phyloP scores from a whole-genome alignment of 2,329 filamentous ascomycete genomes.

The Seiridium cupressi region DNA sequence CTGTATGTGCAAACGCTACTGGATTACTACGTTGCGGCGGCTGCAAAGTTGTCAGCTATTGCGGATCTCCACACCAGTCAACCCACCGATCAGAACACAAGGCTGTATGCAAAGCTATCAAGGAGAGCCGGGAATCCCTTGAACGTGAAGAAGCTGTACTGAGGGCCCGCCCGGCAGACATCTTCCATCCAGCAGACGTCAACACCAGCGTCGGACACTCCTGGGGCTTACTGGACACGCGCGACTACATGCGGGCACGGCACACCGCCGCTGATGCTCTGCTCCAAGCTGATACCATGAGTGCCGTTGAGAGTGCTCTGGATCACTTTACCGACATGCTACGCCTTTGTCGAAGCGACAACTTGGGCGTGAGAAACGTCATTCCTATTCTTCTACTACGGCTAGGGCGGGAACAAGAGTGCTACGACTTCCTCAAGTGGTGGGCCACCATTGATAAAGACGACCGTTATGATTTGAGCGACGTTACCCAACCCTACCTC shows the following conservation, averaged over 20 bases:
- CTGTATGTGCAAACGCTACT: neutral
- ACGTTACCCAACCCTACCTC: constrained; percentile 25
- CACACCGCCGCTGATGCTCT: constrained; percentile 31
- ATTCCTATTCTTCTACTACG: constrained; percentile 42
- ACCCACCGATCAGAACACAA: constrained; percentile 37
- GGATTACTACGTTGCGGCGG: constrained; percentile 34
- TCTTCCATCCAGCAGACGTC: constrained; percentile 24
- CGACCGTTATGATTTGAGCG: constrained; percentile 31
- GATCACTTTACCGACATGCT: constrained; percentile 42
- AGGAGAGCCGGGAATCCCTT: constrained; percentile 24
- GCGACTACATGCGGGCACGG: constrained; percentile 41
- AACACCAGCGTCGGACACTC: constrained; percentile 38
- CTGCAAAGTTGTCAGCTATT: constrained; percentile 45
- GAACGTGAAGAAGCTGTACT: constrained; percentile 35
- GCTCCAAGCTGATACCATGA: constrained; percentile 25
- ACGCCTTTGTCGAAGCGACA: constrained; percentile 41
- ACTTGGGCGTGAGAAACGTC: constrained; percentile 38
- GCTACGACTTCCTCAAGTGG: constrained; percentile 42
- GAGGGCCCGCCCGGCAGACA: constrained; percentile 26
- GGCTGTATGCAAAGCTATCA: constrained; percentile 34
- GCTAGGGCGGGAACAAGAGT: constrained; percentile 48
- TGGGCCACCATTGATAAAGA: constrained; percentile 17
- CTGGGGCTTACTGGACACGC: constrained; percentile 37
- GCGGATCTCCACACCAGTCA: constrained; percentile 40
- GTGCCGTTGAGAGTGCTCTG: constrained; percentile 34